Evolutionary conservation across 2,329 filamentous ascomycete species (phyloP).

Genomic region (Ustulina deusta): DNA sequence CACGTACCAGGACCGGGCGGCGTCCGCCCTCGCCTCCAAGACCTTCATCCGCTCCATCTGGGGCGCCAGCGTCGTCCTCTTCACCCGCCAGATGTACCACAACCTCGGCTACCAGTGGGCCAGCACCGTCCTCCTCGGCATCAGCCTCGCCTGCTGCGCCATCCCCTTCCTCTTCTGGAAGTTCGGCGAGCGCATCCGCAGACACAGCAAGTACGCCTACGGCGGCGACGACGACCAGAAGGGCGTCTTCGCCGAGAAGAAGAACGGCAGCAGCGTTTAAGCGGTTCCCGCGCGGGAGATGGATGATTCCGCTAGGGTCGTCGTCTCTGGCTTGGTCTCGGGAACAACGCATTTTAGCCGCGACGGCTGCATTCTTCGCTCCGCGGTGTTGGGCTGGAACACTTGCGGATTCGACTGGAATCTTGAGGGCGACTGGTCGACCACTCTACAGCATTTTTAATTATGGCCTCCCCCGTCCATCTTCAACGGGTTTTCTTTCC

Average conservation of each 20-base stretch:
- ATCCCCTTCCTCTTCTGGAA: slow-evolving; percentile 88
- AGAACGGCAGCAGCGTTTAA: slow-evolving; percentile 41
- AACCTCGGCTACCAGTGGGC: slow-evolving; percentile 82
- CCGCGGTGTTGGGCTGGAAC: too few relatives aligned
- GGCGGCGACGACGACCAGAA: slow-evolving; percentile 61
- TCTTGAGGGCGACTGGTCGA: too few relatives aligned
- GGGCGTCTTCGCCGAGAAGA: slow-evolving; percentile 25
- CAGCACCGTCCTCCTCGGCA: slow-evolving; percentile 76
- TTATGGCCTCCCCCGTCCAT: neutral
- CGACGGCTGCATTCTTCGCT: too few relatives aligned
- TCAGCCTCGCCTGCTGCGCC: slow-evolving; percentile 80
- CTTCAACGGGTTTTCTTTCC: too few relatives aligned
- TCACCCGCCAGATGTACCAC: slow-evolving; percentile 84
- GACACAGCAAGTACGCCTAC: slow-evolving; percentile 79
- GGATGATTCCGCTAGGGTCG: too few relatives aligned
- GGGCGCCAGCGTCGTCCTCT: slow-evolving; percentile 81
- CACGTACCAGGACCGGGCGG: slow-evolving; percentile 77
- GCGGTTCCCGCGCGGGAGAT: too few relatives aligned
- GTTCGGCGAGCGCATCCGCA: slow-evolving; percentile 78
- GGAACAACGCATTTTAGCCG: too few relatives aligned
- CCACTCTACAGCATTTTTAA: too few relatives aligned
- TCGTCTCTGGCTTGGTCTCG: too few relatives aligned
- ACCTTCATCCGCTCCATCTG: slow-evolving; percentile 84
- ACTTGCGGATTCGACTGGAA: too few relatives aligned
- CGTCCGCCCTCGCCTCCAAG: slow-evolving; percentile 84